A percentile compares a stretch with the other conserved stretches of the same genome.
These are phyloP conservation scores for Fusarium illudens DNA, from an alignment of 2,329 filamentous ascomycete genomes.

Conservation along the genomic window DNA sequence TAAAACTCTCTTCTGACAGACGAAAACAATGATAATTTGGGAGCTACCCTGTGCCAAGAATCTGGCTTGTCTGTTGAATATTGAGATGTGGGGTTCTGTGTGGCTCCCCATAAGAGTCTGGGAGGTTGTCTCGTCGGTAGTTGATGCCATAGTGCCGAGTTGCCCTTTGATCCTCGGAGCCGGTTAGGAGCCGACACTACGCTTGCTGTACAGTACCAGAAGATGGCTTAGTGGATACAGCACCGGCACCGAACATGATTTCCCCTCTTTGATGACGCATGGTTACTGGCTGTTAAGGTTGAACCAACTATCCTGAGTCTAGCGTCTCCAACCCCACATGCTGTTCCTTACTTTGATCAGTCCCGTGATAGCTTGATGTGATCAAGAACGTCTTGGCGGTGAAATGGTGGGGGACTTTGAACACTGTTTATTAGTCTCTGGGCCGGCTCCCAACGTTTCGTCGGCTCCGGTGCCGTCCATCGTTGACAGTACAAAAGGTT, in stretches of 20 bases:
- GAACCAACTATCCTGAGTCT: background rate
- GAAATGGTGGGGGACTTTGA: background rate
- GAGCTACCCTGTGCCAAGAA: too few species aligned
- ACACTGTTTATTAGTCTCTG: background rate
- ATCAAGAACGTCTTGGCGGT: background rate
- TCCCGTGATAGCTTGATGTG: background rate
- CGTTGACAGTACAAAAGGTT: background rate
- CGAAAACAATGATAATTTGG: too few species aligned
- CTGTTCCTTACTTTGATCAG: background rate
- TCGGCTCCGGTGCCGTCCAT: background rate
- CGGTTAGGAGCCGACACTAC: background rate
- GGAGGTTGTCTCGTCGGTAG: too few species aligned
- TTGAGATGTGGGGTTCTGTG: too few species aligned
- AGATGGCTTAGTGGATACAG: too few species aligned
- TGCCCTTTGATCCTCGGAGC: background rate
- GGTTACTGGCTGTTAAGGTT: background rate
- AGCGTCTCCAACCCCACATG: background rate
- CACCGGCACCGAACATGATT: background rate
- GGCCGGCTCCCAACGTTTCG: background rate
- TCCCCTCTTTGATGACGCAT: background rate
- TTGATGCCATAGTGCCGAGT: background rate
- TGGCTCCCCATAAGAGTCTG: too few species aligned
- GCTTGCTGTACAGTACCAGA: too few species aligned
- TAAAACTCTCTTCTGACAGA: too few species aligned
- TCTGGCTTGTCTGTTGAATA: too few species aligned